phyloP scores from a whole-genome alignment of 2,329 filamentous ascomycete genomes.

The Fusarium sp. region DNA sequence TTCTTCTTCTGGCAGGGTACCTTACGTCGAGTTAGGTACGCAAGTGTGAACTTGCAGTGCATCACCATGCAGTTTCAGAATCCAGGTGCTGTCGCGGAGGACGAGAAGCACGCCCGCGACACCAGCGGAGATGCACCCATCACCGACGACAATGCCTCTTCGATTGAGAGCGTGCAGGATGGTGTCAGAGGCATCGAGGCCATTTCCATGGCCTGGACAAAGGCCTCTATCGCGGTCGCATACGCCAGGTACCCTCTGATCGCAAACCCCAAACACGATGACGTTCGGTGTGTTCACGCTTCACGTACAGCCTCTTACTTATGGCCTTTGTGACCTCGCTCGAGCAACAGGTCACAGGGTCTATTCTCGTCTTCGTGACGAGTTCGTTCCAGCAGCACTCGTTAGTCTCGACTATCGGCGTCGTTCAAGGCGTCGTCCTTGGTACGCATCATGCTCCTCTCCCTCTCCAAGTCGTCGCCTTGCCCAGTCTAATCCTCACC shows the following conservation, averaged over 20 bases:
- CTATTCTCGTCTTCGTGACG: constrained; percentile 45
- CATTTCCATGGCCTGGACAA: constrained; percentile 43
- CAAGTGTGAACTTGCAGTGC: too few relatives aligned
- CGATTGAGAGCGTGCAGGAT: too few relatives aligned
- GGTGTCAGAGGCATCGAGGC: constrained; percentile 45
- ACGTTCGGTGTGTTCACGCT: background rate
- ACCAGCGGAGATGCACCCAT: too few relatives aligned
- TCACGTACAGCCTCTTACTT: constrained; percentile 36
- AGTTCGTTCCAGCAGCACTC: constrained; percentile 62
- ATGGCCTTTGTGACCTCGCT: constrained; percentile 45
- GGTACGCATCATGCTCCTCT: too few relatives aligned
- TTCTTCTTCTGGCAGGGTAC: too few relatives aligned
- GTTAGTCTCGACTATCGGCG: constrained; percentile 61
- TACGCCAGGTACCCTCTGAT: constrained; percentile 20
- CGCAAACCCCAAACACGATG: background rate
- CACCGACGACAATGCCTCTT: too few relatives aligned
- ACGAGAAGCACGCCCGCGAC: too few relatives aligned
- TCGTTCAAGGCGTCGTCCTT: constrained; percentile 58
- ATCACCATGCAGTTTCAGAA: too few relatives aligned
- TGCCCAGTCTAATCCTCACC: too few relatives aligned
- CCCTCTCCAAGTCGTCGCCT: too few relatives aligned
- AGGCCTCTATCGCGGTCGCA: constrained; percentile 23
- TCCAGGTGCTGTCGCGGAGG: too few relatives aligned
- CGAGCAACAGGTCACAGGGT: constrained; percentile 40
- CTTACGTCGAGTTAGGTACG: too few relatives aligned